phyloP scores from a whole-genome alignment of 176 grass and related monocot species.

The Rhipidocladum racemiflorum region DNA sequence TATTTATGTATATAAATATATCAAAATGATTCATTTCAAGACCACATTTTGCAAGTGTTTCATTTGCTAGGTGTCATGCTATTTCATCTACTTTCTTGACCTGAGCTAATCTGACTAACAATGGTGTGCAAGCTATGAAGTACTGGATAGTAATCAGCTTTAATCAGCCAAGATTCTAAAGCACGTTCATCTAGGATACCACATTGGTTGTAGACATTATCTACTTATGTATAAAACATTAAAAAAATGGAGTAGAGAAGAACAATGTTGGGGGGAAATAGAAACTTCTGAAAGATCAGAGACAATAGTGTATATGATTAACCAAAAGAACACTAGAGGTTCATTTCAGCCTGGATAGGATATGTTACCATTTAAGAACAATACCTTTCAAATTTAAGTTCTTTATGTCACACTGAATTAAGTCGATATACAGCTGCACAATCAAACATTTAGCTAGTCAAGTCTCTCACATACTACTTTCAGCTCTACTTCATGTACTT shows the following conservation, averaged over 20 bases:
- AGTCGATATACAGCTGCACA: slow-evolving; percentile 85
- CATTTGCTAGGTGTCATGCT: neutral
- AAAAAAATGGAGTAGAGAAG: neutral
- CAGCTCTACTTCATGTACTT: too few relatives aligned
- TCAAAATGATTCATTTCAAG: neutral
- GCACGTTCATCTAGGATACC: neutral
- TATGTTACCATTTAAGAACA: neutral
- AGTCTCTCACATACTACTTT: too few relatives aligned
- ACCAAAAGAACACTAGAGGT: neutral
- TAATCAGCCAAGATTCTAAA: neutral
- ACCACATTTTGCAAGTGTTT: neutral
- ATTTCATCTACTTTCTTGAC: too few relatives aligned
- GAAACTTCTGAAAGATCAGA: neutral
- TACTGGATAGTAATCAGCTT: neutral
- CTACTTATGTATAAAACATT: neutral
- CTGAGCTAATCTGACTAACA: neutral
- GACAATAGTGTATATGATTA: neutral
- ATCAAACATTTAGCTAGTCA: slow-evolving; percentile 55
- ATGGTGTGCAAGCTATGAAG: neutral
- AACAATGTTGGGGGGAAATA: neutral
- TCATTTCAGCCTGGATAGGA: neutral
- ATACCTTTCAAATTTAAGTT: slow-evolving; percentile 75
- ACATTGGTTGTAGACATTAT: neutral
- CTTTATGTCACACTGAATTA: slow-evolving; percentile 81
- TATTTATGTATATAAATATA: neutral